Conservation (phyloP, 2,329 filamentous ascomycete genomes). For the Pseudogymnoascus sp. region DNA sequence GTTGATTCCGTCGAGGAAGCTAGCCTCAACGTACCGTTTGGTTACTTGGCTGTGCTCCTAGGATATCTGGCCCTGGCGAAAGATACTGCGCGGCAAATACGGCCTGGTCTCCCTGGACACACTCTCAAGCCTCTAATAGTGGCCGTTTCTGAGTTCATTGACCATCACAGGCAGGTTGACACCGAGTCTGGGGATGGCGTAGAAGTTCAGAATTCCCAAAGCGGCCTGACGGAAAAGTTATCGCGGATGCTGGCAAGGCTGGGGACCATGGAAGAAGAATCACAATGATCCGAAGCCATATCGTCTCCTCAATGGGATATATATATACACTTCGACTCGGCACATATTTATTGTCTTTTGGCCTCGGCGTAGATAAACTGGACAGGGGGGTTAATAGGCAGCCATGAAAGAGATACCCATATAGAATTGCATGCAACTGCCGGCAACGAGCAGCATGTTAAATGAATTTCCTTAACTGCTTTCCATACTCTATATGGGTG, state of each 20-base stretch:
- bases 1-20: conserved; percentile 66
- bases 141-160: conserved; percentile 53
- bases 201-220: conserved; percentile 34
- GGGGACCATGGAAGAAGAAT: conserved; percentile 16
- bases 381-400: not conserved
- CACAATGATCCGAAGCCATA: not conserved
- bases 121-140: conserved; percentile 42
- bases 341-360: conserved; percentile 4
- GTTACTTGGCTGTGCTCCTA: conserved; percentile 76
- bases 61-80: conserved; percentile 65
- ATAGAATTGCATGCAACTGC: not conserved
- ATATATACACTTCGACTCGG: not conserved
- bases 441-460: conserved; percentile 1
- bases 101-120: conserved; percentile 34
- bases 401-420: not conserved
- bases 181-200: conserved; percentile 33
- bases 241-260: conserved; percentile 41
- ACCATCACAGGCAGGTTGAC: conserved; percentile 51
- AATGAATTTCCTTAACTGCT: not conserved
- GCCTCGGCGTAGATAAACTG: conserved; percentile 1
- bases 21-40: conserved; percentile 72
- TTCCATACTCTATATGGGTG: not conserved
- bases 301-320: not conserved
- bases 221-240: conserved; percentile 44
- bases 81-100: conserved; percentile 35